Conservation (phyloP, 2,329 filamentous ascomycete genomes). For the Apiospora rasikravindrae region DNA sequence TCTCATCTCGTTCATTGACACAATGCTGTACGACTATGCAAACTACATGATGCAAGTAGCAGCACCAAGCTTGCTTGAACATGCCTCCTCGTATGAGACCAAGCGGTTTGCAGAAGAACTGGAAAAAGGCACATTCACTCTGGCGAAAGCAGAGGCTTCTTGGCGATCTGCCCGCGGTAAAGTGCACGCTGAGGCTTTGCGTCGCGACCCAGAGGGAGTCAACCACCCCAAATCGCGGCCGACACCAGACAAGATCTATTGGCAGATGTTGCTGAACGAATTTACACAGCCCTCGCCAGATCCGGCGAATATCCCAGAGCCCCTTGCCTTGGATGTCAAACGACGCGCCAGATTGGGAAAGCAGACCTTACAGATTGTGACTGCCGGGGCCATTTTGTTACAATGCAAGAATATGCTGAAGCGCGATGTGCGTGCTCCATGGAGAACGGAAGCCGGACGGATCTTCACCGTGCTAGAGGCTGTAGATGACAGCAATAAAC, state of each 20-base stretch:
- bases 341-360: conserved; percentile 64
- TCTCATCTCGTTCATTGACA: conserved; percentile 75
- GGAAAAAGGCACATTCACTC: conserved; percentile 56
- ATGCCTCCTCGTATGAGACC: conserved; percentile 76
- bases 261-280: conserved; percentile 75
- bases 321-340: conserved; percentile 70
- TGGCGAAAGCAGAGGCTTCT: conserved; percentile 66
- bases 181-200: conserved; percentile 68
- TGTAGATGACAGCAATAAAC: conserved; percentile 48
- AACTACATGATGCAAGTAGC: conserved; percentile 79
- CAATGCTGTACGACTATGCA: conserved; percentile 80
- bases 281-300: conserved; percentile 69
- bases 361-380: conserved; percentile 69
- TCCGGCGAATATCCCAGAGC: conserved; percentile 69
- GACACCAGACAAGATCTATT: conserved; percentile 73
- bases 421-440: conserved; percentile 76
- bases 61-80: conserved; percentile 73
- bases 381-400: conserved; percentile 74
- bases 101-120: conserved; percentile 72
- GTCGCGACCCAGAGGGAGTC: conserved; percentile 72
- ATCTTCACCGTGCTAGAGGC: conserved; percentile 72
- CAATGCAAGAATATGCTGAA: conserved; percentile 86
- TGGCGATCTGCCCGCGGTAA: conserved; percentile 70
- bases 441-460: conserved; percentile 76
- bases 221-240: conserved; percentile 67